Evolutionary conservation across 805 yeast genomes (phyloP), one percentile per base, ranked within the genome.

Genomic region (Metschnikowia gelsemii): DNA sequence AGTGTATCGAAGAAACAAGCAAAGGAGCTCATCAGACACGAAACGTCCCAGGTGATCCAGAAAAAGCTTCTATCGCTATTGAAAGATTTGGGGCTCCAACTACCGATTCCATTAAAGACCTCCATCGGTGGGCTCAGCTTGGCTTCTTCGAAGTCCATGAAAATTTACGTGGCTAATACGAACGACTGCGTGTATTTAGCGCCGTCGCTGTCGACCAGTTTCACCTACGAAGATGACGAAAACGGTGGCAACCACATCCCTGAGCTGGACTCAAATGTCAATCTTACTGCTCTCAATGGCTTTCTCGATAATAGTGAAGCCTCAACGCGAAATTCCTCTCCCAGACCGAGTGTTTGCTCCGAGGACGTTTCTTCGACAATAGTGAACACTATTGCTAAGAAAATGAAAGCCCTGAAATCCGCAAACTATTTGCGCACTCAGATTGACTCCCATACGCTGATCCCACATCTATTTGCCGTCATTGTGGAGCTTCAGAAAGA

Each of bases 401-500:
- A 59, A 42, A 51, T 64, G 46, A 47, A 51, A 18, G 27, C 43
- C 12, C 56, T 63, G 54, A 46, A 40, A 14, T 60, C 67, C n/a
- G 70, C 73, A 1, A 66, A 66, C 44, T 69, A 63, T 38, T 51
- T 63, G 28, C 57, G 63, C 21, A 57, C 70, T 2, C 59, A 58
- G 23, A 62, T 69, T 5, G 75, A 71, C 41, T 46, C 65, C 3
- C 68, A 67, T 8, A 57, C 59, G 2, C 73, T 71, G 8, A 70
- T 75, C 2, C 73, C 81, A 1, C 79, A 76, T 51, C 76, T 78
- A 2, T 66, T 79, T 48, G 84, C 79, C 0, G 66, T 79, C 2
- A 63, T 78, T 4, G 49, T 78, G 1, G 74, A 77, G 38, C 50
- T 77, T 1, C 54, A 59, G 18, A 72, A 67, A 37, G 73, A 69